A percentile compares a stretch with the other conserved stretches of the same genome.
phyloP scores from a whole-genome alignment of 352 stramenopile species.

The Pythium oligandrum region DNA sequence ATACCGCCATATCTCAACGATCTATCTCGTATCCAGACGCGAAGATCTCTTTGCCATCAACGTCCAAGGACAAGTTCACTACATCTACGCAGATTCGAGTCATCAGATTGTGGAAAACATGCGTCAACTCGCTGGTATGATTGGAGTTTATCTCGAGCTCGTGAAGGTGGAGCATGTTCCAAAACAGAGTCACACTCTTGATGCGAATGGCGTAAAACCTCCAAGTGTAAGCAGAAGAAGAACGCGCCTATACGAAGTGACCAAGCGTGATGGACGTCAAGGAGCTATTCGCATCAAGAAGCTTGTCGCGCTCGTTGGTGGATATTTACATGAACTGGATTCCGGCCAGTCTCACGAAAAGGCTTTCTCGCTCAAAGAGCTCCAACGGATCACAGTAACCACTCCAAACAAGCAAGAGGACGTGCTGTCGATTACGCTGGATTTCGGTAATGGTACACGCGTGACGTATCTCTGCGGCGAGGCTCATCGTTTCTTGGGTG shows the following conservation, averaged over 20 bases:
- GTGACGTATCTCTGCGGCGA: constrained; percentile 58
- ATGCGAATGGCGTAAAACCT: background rate
- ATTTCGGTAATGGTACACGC: constrained; percentile 60
- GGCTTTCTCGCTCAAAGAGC: constrained; percentile 45
- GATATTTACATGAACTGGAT: background rate
- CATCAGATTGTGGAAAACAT: constrained; percentile 59
- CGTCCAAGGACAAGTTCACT: constrained; percentile 59
- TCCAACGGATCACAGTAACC: constrained; percentile 40
- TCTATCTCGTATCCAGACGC: constrained; percentile 9
- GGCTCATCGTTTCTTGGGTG: constrained; percentile 49
- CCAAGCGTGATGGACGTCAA: background rate
- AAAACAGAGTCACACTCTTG: background rate
- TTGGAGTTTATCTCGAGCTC: constrained; percentile 46
- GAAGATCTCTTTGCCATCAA: constrained; percentile 59
- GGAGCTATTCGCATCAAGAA: background rate
- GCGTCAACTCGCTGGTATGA: constrained; percentile 51
- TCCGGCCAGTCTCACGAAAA: constrained; percentile 37
- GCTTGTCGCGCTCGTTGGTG: background rate
- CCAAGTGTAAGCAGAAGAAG: no score
- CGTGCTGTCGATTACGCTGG: constrained; percentile 31
- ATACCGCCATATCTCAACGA: constrained; percentile 38
- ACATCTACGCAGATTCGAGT: constrained; percentile 66
- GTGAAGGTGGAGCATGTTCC: background rate
- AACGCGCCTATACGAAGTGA: background rate
- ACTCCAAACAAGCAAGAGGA: constrained; percentile 7